Base-by-base conservation (phyloP, 2,329 filamentous ascomycete species). In the Akanthomyces lecanii region DNA sequence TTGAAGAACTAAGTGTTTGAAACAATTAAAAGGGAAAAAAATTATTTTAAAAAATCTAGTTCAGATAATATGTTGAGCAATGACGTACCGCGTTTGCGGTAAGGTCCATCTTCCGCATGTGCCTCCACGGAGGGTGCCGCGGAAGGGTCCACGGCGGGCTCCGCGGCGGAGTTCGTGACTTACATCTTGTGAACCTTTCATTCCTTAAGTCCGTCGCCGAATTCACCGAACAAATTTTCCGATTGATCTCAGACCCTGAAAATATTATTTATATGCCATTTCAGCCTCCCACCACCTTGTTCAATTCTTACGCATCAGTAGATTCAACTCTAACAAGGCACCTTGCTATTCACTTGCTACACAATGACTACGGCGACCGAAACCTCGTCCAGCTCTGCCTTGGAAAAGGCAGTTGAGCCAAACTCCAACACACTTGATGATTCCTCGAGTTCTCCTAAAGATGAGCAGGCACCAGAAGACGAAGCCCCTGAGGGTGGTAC, bases 401-500 rank as follows among this genome's bases (percentile, higher is more conserved):
- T 36, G 18, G 52, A 54, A 38, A 54, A 44, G 38, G 54, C 28
- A 28, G 25, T 21, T 45, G 54, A 59, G 28, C 36, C 52, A 21
- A 38, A 38, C 52, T 54, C 52, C 28, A 54, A 54, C 28, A 36
- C 28, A 36, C 4, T 47, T 47, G 44, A 47, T 18, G 2, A 47
- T 47, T 47, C 10, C 44, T 47, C 44, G 7, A 47, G 44, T 47
- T 33, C 28, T 33, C 52, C 52, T 11, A 33, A 54, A 36, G 52
- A 36, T 8, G 36, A 54, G 28, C 18, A 33, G 14, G 10, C 18
- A 54, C 18, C 23, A 54, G 52, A 59, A 23, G 28, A 4, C 23
- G 56, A 59, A 48, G 38, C 33, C 45, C 56, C 23, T 16, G 65
- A 66, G 21, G 65, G 65, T n/a, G 65, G 65, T 38, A 25, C 52